Evolutionary conservation across 2,329 filamentous ascomycete genomes (phyloP).

Genomic region (Colletotrichum sp.): DNA sequence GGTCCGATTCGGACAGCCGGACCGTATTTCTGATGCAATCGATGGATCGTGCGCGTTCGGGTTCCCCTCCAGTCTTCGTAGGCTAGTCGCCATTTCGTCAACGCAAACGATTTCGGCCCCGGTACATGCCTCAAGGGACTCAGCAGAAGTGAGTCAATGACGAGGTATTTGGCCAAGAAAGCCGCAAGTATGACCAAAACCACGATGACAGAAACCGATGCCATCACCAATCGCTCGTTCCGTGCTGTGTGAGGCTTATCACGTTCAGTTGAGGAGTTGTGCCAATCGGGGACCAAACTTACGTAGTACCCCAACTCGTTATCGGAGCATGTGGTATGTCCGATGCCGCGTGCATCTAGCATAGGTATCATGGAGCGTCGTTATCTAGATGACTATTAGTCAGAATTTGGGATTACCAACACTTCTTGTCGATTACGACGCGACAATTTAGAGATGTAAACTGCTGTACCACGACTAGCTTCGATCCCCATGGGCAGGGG

Average conservation of each 20-base stretch:
- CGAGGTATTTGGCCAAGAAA: neutral
- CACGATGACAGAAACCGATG: neutral
- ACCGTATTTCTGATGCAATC: neutral
- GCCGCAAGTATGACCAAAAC: neutral
- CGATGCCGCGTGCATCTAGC: neutral
- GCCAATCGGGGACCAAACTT: neutral
- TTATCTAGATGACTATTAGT: neutral
- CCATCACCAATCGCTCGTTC: neutral
- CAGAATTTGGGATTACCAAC: neutral
- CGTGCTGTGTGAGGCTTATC: neutral
- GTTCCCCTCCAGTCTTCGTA: neutral
- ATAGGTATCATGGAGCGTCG: neutral
- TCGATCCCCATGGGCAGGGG: accelerated
- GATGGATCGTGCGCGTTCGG: neutral
- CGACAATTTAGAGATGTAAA: neutral
- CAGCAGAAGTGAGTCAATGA: neutral
- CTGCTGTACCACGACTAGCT: accelerated
- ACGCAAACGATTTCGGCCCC: neutral
- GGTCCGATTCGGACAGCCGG: neutral
- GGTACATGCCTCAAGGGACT: neutral
- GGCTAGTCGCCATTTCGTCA: neutral
- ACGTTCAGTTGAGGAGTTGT: neutral
- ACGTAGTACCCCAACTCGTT: neutral
- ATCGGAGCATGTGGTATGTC: neutral
- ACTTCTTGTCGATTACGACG: accelerated